Evolutionary conservation across 805 yeast species (phyloP), one percentile per base, ranked within the genome.

Genomic region (Myxozyma nipponensis): DNA sequence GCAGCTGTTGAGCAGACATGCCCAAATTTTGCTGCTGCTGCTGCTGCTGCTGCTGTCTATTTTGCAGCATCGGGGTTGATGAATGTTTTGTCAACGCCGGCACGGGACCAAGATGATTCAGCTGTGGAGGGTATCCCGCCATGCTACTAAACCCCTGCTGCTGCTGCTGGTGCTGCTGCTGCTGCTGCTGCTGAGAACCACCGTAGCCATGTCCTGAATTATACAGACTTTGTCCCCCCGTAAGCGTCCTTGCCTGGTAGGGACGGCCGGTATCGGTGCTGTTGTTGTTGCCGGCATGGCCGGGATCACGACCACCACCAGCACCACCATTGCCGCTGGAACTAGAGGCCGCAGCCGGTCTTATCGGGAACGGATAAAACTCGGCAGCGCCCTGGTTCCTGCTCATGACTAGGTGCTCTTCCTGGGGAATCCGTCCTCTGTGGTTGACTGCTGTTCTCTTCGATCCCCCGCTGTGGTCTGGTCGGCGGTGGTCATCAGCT

Each of bases 361-460:
- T 41, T 2, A 49, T n/a, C 37, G 57, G 57, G 32, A 53, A 53
- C 23, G 57, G 57, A 38, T 47, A 53, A 41, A 47, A 53, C 35
- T 49, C 54, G 5, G 46, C 17, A 6, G 38, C 38, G 19, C 21
- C 21, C 32, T 28, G 32, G 13, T 28, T 28, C 32, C 32, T 28
- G 32, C 32, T 28, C 32, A 28, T 28, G 32, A 28, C 13, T n/a
- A n/a, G n/a, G n/a, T n/a, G n/a, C n/a, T n/a, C n/a, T n/a, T n/a
- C n/a, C n/a, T n/a, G n/a, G n/a, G n/a, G n/a, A n/a, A n/a, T n/a
- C n/a, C n/a, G n/a, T n/a, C n/a, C n/a, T n/a, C n/a, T n/a, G n/a
- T n/a, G n/a, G n/a, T n/a, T n/a, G n/a, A n/a, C n/a, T n/a, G n/a
- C n/a, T n/a, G n/a, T n/a, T n/a, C n/a, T n/a, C n/a, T n/a, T n/a